Evolutionary conservation across 2,329 filamentous ascomycete genomes (phyloP).

Genomic region (Kalmusia sp.): DNA sequence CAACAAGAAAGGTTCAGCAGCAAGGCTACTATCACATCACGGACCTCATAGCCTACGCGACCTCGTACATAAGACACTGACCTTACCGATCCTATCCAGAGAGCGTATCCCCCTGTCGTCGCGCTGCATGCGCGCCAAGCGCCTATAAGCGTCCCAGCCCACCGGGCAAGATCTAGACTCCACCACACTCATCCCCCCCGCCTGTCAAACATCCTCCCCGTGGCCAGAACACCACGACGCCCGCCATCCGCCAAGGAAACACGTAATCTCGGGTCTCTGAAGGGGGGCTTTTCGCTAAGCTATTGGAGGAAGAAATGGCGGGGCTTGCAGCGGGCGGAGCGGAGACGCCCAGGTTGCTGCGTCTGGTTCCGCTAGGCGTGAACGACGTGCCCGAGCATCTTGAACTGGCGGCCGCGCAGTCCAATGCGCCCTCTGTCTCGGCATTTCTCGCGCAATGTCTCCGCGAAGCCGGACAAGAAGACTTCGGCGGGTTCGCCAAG

Average conservation of each 20-base stretch:
- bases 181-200: not conserved
- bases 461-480: slow-evolving; percentile 3
- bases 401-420: slow-evolving; percentile 6
- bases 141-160: not conserved
- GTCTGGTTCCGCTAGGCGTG: slow-evolving; percentile 3
- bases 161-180: slow-evolving; percentile 1
- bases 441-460: slow-evolving; percentile 7
- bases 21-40: no score
- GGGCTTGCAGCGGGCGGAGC: slow-evolving; percentile 6
- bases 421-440: not conserved
- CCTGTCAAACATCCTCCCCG: not conserved
- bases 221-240: not conserved
- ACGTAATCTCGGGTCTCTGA: not conserved
- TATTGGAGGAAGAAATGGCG: not conserved
- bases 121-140: slow-evolving; percentile 4
- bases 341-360: not conserved
- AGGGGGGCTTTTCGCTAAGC: not conserved
- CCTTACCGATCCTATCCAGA: no score
- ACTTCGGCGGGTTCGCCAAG: slow-evolving; percentile 4
- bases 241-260: not conserved
- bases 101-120: not conserved
- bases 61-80: not conserved
- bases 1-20: no score
- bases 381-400: slow-evolving; percentile 12
- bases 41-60: no score